Evolutionary conservation across 345 rosid genomes (phyloP), one percentile per base, ranked within the genome.

Genomic region (Adansonia digitata): DNA sequence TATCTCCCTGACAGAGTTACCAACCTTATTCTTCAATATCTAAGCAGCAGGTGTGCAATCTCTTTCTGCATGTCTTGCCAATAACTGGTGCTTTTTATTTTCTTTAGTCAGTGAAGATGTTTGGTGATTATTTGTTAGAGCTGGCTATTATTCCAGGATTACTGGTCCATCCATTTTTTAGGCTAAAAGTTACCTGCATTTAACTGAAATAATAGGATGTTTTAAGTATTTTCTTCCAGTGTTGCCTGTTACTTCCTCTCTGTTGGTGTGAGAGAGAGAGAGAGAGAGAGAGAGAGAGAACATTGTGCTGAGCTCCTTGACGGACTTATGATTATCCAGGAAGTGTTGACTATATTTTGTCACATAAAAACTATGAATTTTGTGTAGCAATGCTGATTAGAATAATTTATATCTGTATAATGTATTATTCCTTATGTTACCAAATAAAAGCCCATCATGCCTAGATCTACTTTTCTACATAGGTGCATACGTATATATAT

Each of bases 1-100:
- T 96, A 96, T 86, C 81, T 96, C 31, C 99, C 99, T 42, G 98
- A 96, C 77, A 88, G 99, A 89, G 94, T 96, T 81, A 90, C 83
- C 77, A 96, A 96, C 74, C 91, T 96, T 78, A 84, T 96, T 82
- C 99, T 96, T 83, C 95, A 96, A 79, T 96, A 90, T 83, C 80
- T 96, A 78, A 89, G 91, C 88, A 93, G 90, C 91, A 93, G 99
- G 99, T 93, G 69, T 64, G 83, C 53, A 70, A 15, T 49, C 18
- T 37, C 49, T 42, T 39, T 73, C 40, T 52, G 12, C 29, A 14
- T 3, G 10, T 52, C 7, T 9, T 24, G 12, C 26, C 17, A 31
- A 22, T 39, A 8, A 22, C 52, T 72, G 22, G 1, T 24, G 51
- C 22, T 24, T 55, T 71, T 22, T 27, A 53, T 15, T 2, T 42